Evolutionary conservation across 768 basidiomycete species (phyloP), one percentile per base, ranked within the genome.

Genomic region (Lactarius evosmus): DNA sequence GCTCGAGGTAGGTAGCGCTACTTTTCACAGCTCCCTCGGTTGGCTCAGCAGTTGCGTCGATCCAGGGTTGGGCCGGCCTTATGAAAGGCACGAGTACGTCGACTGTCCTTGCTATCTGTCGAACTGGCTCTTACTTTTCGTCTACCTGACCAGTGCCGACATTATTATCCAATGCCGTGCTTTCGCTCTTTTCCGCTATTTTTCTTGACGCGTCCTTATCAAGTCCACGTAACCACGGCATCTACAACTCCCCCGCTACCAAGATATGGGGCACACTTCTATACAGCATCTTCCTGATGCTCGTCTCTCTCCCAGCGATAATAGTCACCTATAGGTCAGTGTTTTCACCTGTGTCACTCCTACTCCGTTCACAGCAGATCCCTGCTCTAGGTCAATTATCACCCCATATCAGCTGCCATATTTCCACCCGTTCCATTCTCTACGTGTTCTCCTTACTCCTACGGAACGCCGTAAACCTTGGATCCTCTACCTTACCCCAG

Each of bases 401-500:
- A 94, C 93, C 1, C 92, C 92, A 0, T 84, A 89, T 74, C 85
- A 81, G 71, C 77, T 95, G 36, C 82, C 87, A 2, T 91, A 83
- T 70, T 80, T 88, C 70, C 76, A 80, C 36, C 77, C 80, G 2
- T 70, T 81, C 60, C 78, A 82, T 65, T 83, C 88, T 22, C 74
- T 93, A 17, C 87, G 88, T 25, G 74, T 86, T 63, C 78, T 94
- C 36, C 78, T 94, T 60, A 94, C 92, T 0, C 88, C 90, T 6
- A 92, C 91, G 7, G 92, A 94, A 73, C 84, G 86, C 58, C 81
- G 83, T 32, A 82, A 82, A 11, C 92, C 91, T 3, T 94, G 91
- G 91, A 80, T 87, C 41, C 73, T 94, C 50, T 94, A 91, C 72
- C 69, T 90, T 46, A 93, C 91, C 1, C 92, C 92, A 0, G 92